Percentiles rank a stretch among this genome's conserved stretches.
These are phyloP conservation scores for Xylaria curta DNA, from an alignment of 495 filamentous ascomycete species.

Conservation along the genomic window DNA sequence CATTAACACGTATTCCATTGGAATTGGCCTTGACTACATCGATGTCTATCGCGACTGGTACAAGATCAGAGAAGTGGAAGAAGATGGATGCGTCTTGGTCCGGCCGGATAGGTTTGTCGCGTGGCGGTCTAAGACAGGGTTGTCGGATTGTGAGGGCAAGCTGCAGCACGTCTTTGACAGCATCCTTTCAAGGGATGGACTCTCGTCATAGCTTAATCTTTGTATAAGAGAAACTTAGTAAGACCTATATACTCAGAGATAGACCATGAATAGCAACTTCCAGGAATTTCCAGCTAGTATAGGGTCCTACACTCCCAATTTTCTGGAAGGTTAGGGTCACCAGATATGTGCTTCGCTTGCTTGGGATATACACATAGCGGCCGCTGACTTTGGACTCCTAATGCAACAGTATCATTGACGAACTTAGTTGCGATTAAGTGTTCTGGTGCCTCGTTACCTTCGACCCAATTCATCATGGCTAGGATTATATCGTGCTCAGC, in stretches of 20 bases:
- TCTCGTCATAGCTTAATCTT: not conserved
- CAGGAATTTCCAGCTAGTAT: constrained; percentile 18
- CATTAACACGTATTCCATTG: constrained; percentile 54
- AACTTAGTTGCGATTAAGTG: constrained; percentile 52
- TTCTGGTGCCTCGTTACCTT: constrained; percentile 47
- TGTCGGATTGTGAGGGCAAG: constrained; percentile 33
- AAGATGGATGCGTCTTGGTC: constrained; percentile 58
- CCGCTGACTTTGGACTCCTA: constrained; percentile 50
- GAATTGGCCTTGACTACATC: constrained; percentile 56
- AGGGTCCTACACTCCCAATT: constrained; percentile 34
- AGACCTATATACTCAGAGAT: not conserved
- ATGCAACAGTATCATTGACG: constrained; percentile 30
- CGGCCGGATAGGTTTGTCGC: constrained; percentile 58
- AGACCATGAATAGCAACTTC: not conserved
- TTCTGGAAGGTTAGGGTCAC: constrained; percentile 22
- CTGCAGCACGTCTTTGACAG: constrained; percentile 38
- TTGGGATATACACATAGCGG: constrained; percentile 55
- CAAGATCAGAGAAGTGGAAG: constrained; percentile 51
- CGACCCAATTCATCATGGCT: constrained; percentile 55
- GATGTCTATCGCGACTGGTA: constrained; percentile 63
- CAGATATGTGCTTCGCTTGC: constrained; percentile 32
- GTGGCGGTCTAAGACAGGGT: constrained; percentile 43
- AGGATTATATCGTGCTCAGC: constrained; percentile 48
- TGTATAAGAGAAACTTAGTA: not conserved
- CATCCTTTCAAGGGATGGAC: constrained; percentile 23